Base-by-base conservation (phyloP, 768 basidiomycete species). In the Mrakia hoshinonis region DNA sequence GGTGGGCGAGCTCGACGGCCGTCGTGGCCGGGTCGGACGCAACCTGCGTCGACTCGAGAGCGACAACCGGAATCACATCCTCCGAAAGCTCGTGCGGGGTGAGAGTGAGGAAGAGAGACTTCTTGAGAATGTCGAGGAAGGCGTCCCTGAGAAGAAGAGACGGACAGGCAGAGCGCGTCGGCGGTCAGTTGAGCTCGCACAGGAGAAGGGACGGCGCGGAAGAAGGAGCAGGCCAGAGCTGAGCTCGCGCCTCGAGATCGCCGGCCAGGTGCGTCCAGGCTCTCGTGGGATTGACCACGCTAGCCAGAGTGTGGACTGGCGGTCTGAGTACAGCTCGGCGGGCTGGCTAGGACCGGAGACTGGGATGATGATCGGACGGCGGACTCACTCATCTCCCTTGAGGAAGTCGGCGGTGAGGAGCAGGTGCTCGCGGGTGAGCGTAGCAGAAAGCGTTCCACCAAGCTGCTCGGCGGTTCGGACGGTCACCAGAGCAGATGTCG, bases 361-460 rank as follows among this genome's bases (percentile, higher is more conserved):
- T 6, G 43, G 6, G 43, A 43, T 6, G 43, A 43, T 15, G 43
- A 43, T 43, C 43, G 43, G 43, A 15, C 7, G 3, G 26, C 4
- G 47, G n/a, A 90, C 92, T 82, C 79, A 97, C 95, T 96, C 94
- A 79, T 99, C 92, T 58, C 91, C 93, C 70, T 88, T 86, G 76
- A 97, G 82, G 82, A 97, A 99, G 80, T 97, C 94, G 68, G 95
- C 92, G 31, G 91, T 94, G 79, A 97, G 81, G 72, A 92, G 87
- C 60, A 99, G 84, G 81, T 97, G 88, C 82, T 98, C 95, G 75
- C 95, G 83, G n/a, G 88, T 85, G 74, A 97, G 83, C 74, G 85
- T 87, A 71, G 92, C 82, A 26, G 92, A 92, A 74, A 98, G 84
- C 65, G 93, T 85, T 77, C 94, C 95, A 66, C 95, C 95, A 79